These are phyloP conservation scores for Dactylorhiza incarnata DNA, from an alignment of 106 monocot genomes.

Conservation along the genomic window DNA sequence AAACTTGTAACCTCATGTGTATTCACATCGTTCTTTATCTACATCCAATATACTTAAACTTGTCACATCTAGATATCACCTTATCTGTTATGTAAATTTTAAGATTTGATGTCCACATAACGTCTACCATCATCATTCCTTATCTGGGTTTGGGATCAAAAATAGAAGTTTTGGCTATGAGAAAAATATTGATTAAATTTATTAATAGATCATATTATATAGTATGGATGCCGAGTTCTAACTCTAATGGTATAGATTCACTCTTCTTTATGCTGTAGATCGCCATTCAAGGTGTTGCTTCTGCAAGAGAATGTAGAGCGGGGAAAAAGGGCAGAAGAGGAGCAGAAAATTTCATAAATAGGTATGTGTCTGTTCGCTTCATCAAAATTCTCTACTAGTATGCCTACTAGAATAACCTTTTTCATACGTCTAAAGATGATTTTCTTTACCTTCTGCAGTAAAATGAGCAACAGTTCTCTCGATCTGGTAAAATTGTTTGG, in stretches of 20 bases:
- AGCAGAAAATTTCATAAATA: slow-evolving; percentile 47
- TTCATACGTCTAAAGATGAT: slow-evolving; percentile 5
- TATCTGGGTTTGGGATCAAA: no score
- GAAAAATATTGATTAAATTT: not conserved
- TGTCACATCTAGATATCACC: no score
- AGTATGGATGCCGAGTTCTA: not conserved
- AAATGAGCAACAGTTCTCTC: slow-evolving; percentile 44
- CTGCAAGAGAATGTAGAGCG: slow-evolving; percentile 56
- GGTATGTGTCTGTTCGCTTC: slow-evolving; percentile 12
- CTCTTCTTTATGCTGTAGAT: slow-evolving; percentile 18
- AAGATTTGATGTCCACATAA: no score
- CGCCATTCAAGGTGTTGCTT: slow-evolving; percentile 68
- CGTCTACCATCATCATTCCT: no score
- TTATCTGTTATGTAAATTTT: no score
- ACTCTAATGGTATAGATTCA: not conserved
- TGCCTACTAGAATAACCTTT: not conserved
- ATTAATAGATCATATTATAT: not conserved
- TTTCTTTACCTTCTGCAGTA: slow-evolving; percentile 34
- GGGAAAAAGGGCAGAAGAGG: slow-evolving; percentile 65
- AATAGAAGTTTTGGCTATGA: no score
- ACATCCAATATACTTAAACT: no score
- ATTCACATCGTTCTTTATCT: no score
- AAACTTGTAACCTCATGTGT: no score
- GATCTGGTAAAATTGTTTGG: slow-evolving; percentile 75
- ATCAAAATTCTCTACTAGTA: not conserved